Base-by-base conservation (phyloP, 225 moss, liverwort and hornwort genomes). In the Ulota crispa region DNA sequence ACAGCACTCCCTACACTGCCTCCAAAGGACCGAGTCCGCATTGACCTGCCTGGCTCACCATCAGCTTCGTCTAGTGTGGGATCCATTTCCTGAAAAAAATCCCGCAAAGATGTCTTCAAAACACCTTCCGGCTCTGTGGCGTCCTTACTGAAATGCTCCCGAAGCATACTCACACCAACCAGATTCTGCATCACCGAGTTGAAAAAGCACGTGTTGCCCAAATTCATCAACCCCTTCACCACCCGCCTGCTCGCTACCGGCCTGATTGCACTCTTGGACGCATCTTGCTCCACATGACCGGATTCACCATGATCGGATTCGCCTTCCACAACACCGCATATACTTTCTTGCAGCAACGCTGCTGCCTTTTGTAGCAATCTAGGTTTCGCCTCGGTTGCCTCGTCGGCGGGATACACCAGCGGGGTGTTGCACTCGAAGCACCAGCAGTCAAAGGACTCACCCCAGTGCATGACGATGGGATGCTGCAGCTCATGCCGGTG, bases 121-220 rank as follows among this genome's bases (percentile, higher is more conserved):
- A 60, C 56, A 32, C 96, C 96, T 83, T 96, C 96, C 59, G 74
- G 86, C 39, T 43, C 52, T 30, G 82, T 43, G 1, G 92, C 75
- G 24, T 87, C 91, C 28, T 55, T 56, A 45, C 90, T 84, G 63
- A 94, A 96, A 86, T 93, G 88, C 56, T 90, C 85, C 20, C 93
- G 89, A 64, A 94, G 91, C 85, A 93, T 76, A 50, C 92, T 85
- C 86, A 96, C 82, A 26, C 96, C 91, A 0, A 96, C 92, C 82
- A 96, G 79, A 62, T 96, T 96, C 89, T 96, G 96, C 94, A 96
- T 94, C 83, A 96, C 96, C 20, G 94, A 94, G 84, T 96, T 94
- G 84, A 94, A 94, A 61, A 96, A 96, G 63, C 96, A 96, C 3
- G 94, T 94, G 91, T 96, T 96, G 45, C 94, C 94, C 77, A 94